A percentile compares a stretch with the other conserved stretches of the same genome.
Evolutionary conservation across 176 grass and related monocot genomes (phyloP).

Genomic region (Phoenix dactylifera): DNA sequence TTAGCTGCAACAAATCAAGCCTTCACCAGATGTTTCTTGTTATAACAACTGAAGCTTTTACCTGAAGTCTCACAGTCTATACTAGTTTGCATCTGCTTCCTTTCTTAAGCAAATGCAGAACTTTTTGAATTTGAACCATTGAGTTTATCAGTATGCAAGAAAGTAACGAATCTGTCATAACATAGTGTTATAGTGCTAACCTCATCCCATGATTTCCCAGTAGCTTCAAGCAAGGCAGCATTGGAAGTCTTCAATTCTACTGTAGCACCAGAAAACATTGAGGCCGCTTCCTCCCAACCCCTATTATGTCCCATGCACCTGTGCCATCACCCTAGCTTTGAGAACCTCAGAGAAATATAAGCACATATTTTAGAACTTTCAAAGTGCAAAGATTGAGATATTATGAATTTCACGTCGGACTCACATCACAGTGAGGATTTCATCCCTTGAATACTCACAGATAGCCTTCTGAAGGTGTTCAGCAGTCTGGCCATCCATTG

Average conservation of each 20-base stretch:
- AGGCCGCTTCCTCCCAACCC: slow-evolving; percentile 97
- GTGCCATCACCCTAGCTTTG: slow-evolving; percentile 15
- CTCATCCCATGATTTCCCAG: slow-evolving; percentile 87
- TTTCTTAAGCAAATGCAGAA: too few species aligned
- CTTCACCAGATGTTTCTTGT: too few species aligned
- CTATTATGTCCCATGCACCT: slow-evolving; percentile 99
- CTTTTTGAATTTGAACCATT: too few species aligned
- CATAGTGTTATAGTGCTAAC: slow-evolving; percentile 19
- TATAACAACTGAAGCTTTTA: too few species aligned
- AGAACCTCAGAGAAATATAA: slow-evolving; percentile 12
- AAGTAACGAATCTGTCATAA: too few species aligned
- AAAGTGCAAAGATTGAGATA: too few species aligned
- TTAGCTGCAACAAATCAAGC: too few species aligned
- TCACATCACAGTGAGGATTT: slow-evolving; percentile 89
- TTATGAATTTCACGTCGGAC: slow-evolving; percentile 4
- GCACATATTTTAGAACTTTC: too few species aligned
- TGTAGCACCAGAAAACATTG: slow-evolving; percentile 71
- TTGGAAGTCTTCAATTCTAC: slow-evolving; percentile 75
- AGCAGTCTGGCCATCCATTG: slow-evolving; percentile 90
- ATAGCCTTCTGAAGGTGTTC: slow-evolving; percentile 83
- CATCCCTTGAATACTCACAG: slow-evolving; percentile 63
- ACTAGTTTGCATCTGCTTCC: too few species aligned
- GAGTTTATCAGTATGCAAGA: too few species aligned
- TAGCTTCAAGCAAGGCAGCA: slow-evolving; percentile 80
- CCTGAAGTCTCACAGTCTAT: too few species aligned